Base-by-base conservation (phyloP, 2,329 filamentous ascomycete genomes). In the Myriangium duriaei region DNA sequence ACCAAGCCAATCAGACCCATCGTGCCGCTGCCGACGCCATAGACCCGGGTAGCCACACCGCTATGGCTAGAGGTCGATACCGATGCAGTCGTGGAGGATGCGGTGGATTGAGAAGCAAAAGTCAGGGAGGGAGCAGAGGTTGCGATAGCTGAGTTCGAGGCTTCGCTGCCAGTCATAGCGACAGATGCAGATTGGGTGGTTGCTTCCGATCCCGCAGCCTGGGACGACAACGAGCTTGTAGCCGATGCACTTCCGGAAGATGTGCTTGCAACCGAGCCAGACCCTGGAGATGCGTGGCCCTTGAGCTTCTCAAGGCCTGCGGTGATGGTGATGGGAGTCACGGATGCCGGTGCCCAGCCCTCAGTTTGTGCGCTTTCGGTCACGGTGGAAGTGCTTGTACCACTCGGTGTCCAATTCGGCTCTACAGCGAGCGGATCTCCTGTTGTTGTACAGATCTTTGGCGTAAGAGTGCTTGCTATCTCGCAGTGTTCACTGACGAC, bases 11-110 rank as follows among this genome's bases (percentile, higher is more conserved):
- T 17, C 17, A 39, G 30, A 15, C 36, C 36, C 30, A 39, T 26
- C 6, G 36, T 39, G 11, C 36, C 36, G 13, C 28, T 33, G 30
- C 32, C 32, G 21, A 39, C 36, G 4, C 29, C 18, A 14, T 39
- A 39, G 13, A 32, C 36, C 6, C n/a, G 17, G 3, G 36, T 30
- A 4, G 36, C 18, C 1, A 19, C 30, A n/a, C 14, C 36, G 11
- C 29, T 33, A 26, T 7, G n/a, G 21, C 21, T n/a, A n/a, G 21
- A 26, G 7, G 21, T 26, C n/a, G 21, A 26, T n/a, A n/a, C n/a
- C 21, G 21, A 26, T 26, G 21, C 7, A 7, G 7, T n/a, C 21
- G 21, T 26, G 7, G 21, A 18, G 14, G 30, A 30, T 30, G 4
- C 36, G 29, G 17, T 39, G 29, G 36, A 32, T 33, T 29, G 32